A percentile compares a stretch with the other conserved stretches of the same genome.
These are phyloP conservation scores for Plasmodium ovale DNA, from an alignment of 169 alveolate species.

Conservation along the genomic window DNA sequence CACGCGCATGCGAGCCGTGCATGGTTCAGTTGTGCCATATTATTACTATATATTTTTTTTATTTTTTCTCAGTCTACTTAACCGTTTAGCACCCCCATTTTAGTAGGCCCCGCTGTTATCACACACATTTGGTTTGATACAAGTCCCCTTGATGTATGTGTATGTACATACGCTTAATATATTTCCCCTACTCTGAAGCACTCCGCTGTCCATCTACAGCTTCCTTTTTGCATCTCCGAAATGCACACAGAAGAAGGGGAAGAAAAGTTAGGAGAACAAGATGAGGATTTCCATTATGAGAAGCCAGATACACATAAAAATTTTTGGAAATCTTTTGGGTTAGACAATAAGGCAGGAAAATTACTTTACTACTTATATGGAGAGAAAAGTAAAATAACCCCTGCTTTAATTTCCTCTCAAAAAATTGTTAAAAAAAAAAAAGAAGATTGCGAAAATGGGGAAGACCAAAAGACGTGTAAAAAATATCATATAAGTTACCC, in stretches of 20 bases:
- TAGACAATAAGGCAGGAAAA: constrained; percentile 70
- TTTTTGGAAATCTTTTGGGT: constrained; percentile 74
- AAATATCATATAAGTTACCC: constrained; percentile 43
- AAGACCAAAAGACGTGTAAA: not conserved
- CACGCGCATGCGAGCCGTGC: too few relatives aligned
- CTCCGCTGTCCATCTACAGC: too few relatives aligned
- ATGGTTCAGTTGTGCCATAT: too few relatives aligned
- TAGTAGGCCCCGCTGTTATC: too few relatives aligned
- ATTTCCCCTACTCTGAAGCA: too few relatives aligned
- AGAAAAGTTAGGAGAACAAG: not conserved
- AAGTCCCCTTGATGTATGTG: too few relatives aligned
- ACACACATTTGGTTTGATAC: too few relatives aligned
- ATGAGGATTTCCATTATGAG: constrained; percentile 36
- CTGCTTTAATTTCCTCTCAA: constrained; percentile 11
- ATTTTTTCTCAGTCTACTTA: too few relatives aligned
- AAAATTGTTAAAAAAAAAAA: constrained; percentile 8
- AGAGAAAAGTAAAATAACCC: constrained; percentile 58
- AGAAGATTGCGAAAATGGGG: not conserved
- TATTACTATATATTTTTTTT: too few relatives aligned
- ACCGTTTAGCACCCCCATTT: too few relatives aligned
- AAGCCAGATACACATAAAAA: constrained; percentile 69
- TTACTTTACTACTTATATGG: constrained; percentile 62
- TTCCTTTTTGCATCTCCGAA: too few relatives aligned
- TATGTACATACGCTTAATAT: too few relatives aligned
- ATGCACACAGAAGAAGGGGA: constrained; percentile 2